Conservation (phyloP, 352 stramenopile genomes). For the Lagenidium giganteum region DNA sequence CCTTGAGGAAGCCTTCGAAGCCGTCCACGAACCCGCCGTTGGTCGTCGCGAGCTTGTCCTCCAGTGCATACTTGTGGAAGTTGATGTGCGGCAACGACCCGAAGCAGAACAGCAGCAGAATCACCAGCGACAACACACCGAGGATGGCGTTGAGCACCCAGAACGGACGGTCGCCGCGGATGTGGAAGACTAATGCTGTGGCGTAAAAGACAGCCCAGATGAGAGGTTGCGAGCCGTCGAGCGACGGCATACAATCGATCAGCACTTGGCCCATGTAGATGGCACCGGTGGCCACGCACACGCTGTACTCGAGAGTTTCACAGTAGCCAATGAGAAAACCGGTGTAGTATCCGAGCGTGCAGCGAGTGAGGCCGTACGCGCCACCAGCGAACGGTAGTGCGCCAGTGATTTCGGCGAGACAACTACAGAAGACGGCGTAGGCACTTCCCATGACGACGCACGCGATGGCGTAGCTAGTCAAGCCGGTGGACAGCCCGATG, state of each 20-base stretch:
- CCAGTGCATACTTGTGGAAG: too few relatives aligned
- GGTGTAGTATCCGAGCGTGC: conserved; percentile 17
- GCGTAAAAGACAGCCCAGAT: conserved; percentile 10
- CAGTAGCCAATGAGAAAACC: conserved; percentile 17
- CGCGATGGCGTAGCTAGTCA: conserved; percentile 5
- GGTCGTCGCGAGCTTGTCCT: too few relatives aligned
- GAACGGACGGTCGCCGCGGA: conserved; percentile 6
- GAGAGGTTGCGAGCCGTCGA: conserved; percentile 6
- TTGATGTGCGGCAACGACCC: conserved; percentile 14
- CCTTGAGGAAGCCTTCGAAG: too few relatives aligned
- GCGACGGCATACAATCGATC: background rate
- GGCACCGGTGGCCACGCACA: conserved; percentile 16
- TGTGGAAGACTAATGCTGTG: too few relatives aligned
- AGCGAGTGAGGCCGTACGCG: conserved; percentile 18
- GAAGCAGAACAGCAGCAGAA: conserved; percentile 15
- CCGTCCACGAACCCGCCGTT: too few relatives aligned
- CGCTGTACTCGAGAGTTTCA: conserved; percentile 22
- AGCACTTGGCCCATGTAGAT: conserved; percentile 18
- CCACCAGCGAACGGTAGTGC: conserved; percentile 22
- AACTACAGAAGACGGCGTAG: conserved; percentile 18
- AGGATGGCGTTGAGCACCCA: conserved; percentile 14
- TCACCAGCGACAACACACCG: conserved; percentile 5
- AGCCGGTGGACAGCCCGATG: conserved; percentile 12
- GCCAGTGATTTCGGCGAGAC: conserved; percentile 20
- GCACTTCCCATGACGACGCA: conserved; percentile 11